Base-by-base conservation (phyloP, 2,329 filamentous ascomycete species). In the Onygena corvina region DNA sequence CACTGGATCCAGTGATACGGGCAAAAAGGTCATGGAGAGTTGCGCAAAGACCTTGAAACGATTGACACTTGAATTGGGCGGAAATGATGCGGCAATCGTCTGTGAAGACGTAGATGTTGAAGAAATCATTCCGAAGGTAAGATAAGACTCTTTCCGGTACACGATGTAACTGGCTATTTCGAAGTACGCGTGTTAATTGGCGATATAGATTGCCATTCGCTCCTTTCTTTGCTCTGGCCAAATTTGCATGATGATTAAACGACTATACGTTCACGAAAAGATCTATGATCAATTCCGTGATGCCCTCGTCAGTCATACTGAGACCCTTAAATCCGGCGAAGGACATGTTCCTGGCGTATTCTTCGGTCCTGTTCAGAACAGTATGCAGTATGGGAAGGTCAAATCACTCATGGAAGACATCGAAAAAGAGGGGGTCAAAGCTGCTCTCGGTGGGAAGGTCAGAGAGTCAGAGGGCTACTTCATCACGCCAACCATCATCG, bases 311-410 rank as follows among this genome's bases (percentile, higher is more conserved):
- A 68, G 67, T n/a, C 58, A 60, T 47, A 57, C 56, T 31, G 57
- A 61, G 47, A 54, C 53, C 42, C 51, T 57, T 34, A 56, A 55
- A 30, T 49, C 53, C 4, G 57, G 60, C 34, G 56, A 61, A 14
- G 50, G 58, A 5, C 36, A 55, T 18, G 50, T 65, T 47, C 67
- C 68, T 2, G 69, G 65, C 2, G 66, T 68, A 20, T 64, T 74
- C 51, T 75, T 80, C 1, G 82, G 80, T 1, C 79, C 79, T 0
- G 63, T 82, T 4, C 76, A 77, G 54, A 83, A 82, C 62, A 64
- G 70, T 54, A 71, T 75, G 69, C 79, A 83, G 60, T 81, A 73
- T 58, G 73, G 79, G 48, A 69, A 69, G 9, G 74, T 78, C 14
- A 72, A 72, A 59, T 60, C 63, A 25, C 72, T 77, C 56, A 68